Evolutionary conservation across 805 yeast species (phyloP).

Genomic region (Ogataea kodamae): DNA sequence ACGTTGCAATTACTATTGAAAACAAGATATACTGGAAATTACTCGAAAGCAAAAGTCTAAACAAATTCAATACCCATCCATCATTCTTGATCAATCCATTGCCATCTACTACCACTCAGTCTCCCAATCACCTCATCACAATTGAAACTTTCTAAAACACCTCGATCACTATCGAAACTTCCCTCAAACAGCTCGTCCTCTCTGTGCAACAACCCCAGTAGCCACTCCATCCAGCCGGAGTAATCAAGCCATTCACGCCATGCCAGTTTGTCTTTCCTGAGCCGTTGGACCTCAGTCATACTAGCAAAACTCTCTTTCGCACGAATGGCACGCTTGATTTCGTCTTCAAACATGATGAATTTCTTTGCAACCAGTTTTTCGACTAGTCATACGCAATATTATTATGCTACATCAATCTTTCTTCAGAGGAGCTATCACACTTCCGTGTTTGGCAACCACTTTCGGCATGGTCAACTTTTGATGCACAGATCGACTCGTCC

Average conservation of each 20-base stretch:
- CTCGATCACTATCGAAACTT: slow-evolving; percentile 12
- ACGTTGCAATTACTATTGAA: too few relatives aligned
- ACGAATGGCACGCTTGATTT: slow-evolving; percentile 14
- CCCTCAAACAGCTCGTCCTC: slow-evolving; percentile 3
- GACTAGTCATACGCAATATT: too few relatives aligned
- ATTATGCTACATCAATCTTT: slow-evolving; percentile 44
- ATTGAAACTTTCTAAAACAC: background rate
- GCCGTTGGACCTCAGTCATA: slow-evolving; percentile 2
- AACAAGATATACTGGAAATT: too few relatives aligned
- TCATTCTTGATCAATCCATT: too few relatives aligned
- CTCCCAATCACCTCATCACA: too few relatives aligned
- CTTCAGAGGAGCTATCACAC: slow-evolving; percentile 85
- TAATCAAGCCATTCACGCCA: too few relatives aligned
- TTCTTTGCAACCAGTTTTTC: too few relatives aligned
- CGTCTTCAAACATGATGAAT: too few relatives aligned
- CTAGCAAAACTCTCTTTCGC: slow-evolving; percentile 16
- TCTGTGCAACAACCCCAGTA: slow-evolving; percentile 3
- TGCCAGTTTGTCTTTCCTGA: background rate
- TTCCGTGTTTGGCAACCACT: slow-evolving; percentile 81
- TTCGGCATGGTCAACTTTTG: slow-evolving; percentile 87
- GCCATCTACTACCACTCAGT: too few relatives aligned
- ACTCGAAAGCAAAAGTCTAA: too few relatives aligned
- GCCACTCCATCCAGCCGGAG: slow-evolving; percentile 10
- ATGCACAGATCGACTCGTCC: slow-evolving; percentile 86
- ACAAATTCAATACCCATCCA: too few relatives aligned